Evolutionary conservation across 345 rosid species (phyloP), one percentile per base, ranked within the genome.

Genomic region (Raphanus sativus): DNA sequence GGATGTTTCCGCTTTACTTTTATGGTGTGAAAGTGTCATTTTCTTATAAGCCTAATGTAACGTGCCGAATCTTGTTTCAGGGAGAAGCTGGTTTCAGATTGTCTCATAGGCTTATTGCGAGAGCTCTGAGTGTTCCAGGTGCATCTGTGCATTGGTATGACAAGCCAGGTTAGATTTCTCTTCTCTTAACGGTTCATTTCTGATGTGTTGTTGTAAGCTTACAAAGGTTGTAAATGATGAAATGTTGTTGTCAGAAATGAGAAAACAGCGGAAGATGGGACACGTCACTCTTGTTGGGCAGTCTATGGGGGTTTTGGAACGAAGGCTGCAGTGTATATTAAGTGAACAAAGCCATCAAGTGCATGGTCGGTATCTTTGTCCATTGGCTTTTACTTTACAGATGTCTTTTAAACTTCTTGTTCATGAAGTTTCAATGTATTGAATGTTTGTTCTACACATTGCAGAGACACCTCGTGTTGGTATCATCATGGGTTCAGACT

Each of bases 141-240:
- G 96, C 94, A 74, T 77, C 89, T 74, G 89, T 90, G 73, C 96
- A 93, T 90, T 93, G 99, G 98, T 95, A 95, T 69, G 94, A 93
- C 79, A 95, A 95, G 75, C 88, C 97, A 95, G 97, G 99, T 91
- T 76, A 71, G 88, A 64, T 61, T 45, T 10, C 4, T 75, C 52
- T 26, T 58, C 34, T 61, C 64, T 8, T 54, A 21, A 6, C 10
- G 7, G 55, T 42, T 62, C 12, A n/a, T 12, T 15, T 42, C 50
- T 40, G 48, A 40, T 65, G 2, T 71, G 65, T 29, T 71, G 65
- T 29, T 42, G 61, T 58, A 17, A 45, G 58, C 21, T 21, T 21
- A 61, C 38, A 45, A 45, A 45, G 52, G 2, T 48, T 48, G 0
- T 13, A 48, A 13, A 13, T 48, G 16, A 48, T 4, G 0, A 48